Evolutionary conservation across 768 basidiomycete species (phyloP), one percentile per base, ranked within the genome.

Genomic region (Serpula lacrymans): DNA sequence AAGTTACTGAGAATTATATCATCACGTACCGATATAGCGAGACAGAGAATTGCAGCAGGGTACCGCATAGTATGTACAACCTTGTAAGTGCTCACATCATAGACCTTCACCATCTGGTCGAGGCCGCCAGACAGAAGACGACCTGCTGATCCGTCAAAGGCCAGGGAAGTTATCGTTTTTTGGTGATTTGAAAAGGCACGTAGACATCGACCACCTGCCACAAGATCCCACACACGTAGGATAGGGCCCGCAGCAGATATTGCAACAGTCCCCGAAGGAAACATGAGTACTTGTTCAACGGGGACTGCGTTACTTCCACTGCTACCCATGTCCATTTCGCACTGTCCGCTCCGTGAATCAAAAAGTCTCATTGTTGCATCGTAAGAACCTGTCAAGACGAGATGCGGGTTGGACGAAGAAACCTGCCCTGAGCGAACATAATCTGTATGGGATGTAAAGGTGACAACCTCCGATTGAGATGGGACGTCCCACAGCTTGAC

Each of bases 41-140:
- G 69, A 55, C 84, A 90, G 13, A 99, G 72, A 2, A 99, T 64
- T 5, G 93, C 90, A 4, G 93, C 91, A 4, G 95, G 89, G 63
- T 98, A 98, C 32, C 96, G 84, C 91, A 99, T 98, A 4, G 96
- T 97, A 55, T 99, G 96, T 11, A 96, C 82, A 25, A 99, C 96
- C 54, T 88, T 88, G 72, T 95, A 97, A 12, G 80, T 80, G 57
- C 86, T 80, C 26, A 94, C 82, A 62, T 98, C 95, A 67, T 98
- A 99, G 24, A 97, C 94, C 66, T 99, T 99, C 43, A 98, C 90
- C 87, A 99, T 88, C 51, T 95, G 93, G 60, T 99, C 96, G 47
- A 99, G 70, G 30, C 88, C 82, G 22, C 92, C 96, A 1, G 90
- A 91, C 33, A 99, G 70, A 2, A 98, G 74, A 26, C 93, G 77